phyloP scores from a whole-genome alignment of 495 filamentous ascomycete species.

The Pyrenula aspistea region DNA sequence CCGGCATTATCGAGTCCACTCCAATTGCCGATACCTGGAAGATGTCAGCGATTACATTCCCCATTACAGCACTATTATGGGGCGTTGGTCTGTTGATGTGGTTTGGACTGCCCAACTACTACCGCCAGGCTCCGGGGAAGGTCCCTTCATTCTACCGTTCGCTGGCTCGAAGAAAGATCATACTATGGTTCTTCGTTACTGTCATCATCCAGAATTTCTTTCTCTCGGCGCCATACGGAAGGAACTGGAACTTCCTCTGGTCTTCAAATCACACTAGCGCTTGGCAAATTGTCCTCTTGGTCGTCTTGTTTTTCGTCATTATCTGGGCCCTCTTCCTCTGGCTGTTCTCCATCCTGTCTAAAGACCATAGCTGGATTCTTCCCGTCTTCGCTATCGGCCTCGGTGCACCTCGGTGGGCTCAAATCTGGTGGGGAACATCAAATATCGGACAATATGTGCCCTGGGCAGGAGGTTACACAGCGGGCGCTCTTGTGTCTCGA shows the following conservation, averaged over 20 bases:
- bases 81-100: constrained; percentile 26
- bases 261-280: constrained; percentile 28
- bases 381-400: constrained; percentile 38
- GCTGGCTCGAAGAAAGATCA: constrained; percentile 33
- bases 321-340: constrained; percentile 29
- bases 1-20: constrained; percentile 21
- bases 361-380: constrained; percentile 36
- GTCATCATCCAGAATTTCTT: constrained; percentile 38
- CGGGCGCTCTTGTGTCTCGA: constrained; percentile 32
- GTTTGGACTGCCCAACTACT: constrained; percentile 36
- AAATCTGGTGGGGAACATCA: constrained; percentile 41
- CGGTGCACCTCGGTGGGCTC: constrained; percentile 36
- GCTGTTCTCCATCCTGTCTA: constrained; percentile 28
- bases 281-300: constrained; percentile 33
- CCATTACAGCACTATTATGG: constrained; percentile 31
- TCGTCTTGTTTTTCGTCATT: constrained; percentile 30
- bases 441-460: constrained; percentile 33
- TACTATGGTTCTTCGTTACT: constrained; percentile 37
- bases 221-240: constrained; percentile 34
- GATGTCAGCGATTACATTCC: constrained; percentile 33
- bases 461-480: constrained; percentile 31
- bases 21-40: constrained; percentile 31
- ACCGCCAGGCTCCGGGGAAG: constrained; percentile 50
- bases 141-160: constrained; percentile 46
- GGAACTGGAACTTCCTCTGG: constrained; percentile 41